Evolutionary conservation across 2,329 filamentous ascomycete species (phyloP).

Genomic region (Penicillium sp.): DNA sequence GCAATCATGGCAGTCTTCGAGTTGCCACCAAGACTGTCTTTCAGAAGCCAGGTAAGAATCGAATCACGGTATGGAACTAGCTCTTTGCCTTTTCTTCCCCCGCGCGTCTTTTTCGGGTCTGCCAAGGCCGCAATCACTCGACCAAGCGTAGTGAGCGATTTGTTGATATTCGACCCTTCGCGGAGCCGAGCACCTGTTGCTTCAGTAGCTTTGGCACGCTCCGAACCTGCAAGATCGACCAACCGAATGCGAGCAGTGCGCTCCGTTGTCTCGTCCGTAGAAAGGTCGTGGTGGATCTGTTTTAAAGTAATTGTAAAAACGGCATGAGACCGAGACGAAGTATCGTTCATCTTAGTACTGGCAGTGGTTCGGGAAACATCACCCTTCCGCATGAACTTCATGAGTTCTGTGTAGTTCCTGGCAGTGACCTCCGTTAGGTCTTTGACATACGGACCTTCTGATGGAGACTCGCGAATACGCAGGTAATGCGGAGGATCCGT

Average conservation of each 20-base stretch:
- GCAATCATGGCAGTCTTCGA: constrained; percentile 99
- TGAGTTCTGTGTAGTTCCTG: constrained; percentile 79
- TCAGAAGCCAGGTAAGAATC: constrained; percentile 78
- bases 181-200: constrained; percentile 86
- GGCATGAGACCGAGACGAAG: constrained; percentile 90
- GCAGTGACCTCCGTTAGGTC: constrained; percentile 92
- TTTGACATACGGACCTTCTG: constrained; percentile 94
- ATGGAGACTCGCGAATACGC: constrained; percentile 93
- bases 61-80: constrained; percentile 93
- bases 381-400: constrained; percentile 85
- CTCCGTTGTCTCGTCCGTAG: constrained; percentile 97
- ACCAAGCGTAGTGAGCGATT: constrained; percentile 91
- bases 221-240: constrained; percentile 91
- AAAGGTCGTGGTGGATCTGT: constrained; percentile 95
- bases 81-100: constrained; percentile 62
- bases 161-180: constrained; percentile 98
- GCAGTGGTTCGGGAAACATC: constrained; percentile 85
- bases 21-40: constrained; percentile 94
- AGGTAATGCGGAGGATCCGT: constrained; percentile 84
- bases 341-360: constrained; percentile 99
- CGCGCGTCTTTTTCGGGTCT: constrained; percentile 63
- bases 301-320: constrained; percentile 98
- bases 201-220: constrained; percentile 92
- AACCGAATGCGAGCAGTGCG: constrained; percentile 88
- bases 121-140: constrained; percentile 92